Conservation (phyloP, 345 rosid genomes). For the Abelmoschus esculentus region DNA sequence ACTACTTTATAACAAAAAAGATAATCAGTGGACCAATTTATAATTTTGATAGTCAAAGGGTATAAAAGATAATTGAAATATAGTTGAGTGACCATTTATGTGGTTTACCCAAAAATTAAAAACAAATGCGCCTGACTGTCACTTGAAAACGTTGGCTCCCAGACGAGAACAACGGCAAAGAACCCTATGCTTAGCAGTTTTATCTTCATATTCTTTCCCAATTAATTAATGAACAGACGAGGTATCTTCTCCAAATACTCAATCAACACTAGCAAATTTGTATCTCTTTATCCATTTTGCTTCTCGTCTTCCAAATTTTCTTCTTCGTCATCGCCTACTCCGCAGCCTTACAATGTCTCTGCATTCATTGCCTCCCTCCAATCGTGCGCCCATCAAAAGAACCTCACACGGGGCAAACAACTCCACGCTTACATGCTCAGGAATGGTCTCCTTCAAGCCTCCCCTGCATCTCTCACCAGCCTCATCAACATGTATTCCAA, state of each 20-base stretch:
- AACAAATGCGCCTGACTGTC: too few relatives aligned
- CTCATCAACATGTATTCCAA: slow-evolving; percentile 62
- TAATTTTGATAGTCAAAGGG: too few relatives aligned
- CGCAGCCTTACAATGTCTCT: slow-evolving; percentile 18
- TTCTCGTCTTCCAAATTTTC: slow-evolving; percentile 13
- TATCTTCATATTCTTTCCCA: neutral
- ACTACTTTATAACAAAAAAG: too few relatives aligned
- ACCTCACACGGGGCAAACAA: slow-evolving; percentile 28
- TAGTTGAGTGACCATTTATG: too few relatives aligned
- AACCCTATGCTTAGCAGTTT: neutral
- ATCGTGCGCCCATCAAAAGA: slow-evolving; percentile 35
- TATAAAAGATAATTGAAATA: too few relatives aligned
- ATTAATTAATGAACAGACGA: neutral
- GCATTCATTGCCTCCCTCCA: slow-evolving; percentile 46
- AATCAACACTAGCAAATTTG: neutral
- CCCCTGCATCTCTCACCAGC: slow-evolving; percentile 45
- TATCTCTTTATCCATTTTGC: neutral
- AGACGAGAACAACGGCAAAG: too few relatives aligned
- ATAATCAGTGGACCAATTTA: too few relatives aligned
- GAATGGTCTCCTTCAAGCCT: slow-evolving; percentile 30
- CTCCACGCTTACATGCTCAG: slow-evolving; percentile 44
- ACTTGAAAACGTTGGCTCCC: too few relatives aligned
- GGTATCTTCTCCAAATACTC: slow-evolving; percentile 1
- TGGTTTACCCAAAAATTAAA: too few relatives aligned
- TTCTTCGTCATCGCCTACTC: neutral